Percentiles rank a stretch among this genome's conserved stretches.
Conservation (phyloP, 331 rosid species). For the Saraca asoca region DNA sequence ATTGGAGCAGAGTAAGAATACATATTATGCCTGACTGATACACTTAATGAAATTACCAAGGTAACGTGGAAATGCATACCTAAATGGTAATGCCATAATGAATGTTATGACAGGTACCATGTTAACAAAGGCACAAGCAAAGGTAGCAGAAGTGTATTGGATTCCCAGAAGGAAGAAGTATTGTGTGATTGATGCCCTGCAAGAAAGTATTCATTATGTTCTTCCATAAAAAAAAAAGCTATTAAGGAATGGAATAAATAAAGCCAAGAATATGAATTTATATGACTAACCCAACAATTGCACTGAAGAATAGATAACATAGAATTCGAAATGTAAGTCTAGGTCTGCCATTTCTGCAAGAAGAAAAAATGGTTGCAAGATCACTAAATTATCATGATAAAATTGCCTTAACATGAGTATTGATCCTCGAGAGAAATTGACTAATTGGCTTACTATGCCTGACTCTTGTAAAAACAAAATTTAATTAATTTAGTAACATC, state of each 20-base stretch:
- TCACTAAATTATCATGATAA: not conserved
- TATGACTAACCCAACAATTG: constrained; percentile 72
- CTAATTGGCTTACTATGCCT: constrained; percentile 13
- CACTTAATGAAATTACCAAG: not conserved
- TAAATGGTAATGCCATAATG: constrained; percentile 76
- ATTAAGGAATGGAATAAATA: not conserved
- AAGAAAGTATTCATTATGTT: constrained; percentile 10
- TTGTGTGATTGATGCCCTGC: constrained; percentile 80
- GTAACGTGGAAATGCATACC: constrained; percentile 45
- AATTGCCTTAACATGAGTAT: not conserved
- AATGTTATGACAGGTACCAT: constrained; percentile 78
- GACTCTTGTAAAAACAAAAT: not conserved
- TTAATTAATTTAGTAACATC: constrained; percentile 1
- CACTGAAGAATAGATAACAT: constrained; percentile 82
- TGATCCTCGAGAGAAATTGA: constrained; percentile 13
- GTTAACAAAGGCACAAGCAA: constrained; percentile 82
- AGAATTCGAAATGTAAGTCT: constrained; percentile 60
- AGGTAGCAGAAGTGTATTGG: constrained; percentile 87
- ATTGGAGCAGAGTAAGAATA: no score
- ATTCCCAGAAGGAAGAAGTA: constrained; percentile 84
- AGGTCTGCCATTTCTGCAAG: constrained; percentile 66
- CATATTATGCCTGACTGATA: no score
- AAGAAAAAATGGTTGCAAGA: constrained; percentile 13
- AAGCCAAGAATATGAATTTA: constrained; percentile 13
- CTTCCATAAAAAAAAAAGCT: constrained; percentile 1